Conservation (phyloP, 768 basidiomycete species). For the Trametes cingulata region DNA sequence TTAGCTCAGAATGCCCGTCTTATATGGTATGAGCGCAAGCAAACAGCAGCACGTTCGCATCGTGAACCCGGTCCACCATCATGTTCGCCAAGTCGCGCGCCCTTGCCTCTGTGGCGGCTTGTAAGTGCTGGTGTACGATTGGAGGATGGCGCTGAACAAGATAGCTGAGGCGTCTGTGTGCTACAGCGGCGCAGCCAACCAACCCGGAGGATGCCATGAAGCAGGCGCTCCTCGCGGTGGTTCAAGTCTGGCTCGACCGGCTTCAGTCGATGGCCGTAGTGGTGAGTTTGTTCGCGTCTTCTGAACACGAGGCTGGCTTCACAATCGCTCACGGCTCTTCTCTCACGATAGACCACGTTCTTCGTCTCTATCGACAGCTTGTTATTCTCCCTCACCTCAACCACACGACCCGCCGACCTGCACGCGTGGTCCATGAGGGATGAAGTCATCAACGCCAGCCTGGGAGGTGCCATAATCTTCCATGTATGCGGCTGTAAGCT, state of each 20-base stretch:
- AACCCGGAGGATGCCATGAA: constrained; percentile 14
- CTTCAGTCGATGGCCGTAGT: constrained; percentile 61
- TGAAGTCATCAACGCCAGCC: constrained; percentile 22
- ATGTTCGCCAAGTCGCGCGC: constrained; percentile 14
- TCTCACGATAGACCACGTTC: constrained; percentile 52
- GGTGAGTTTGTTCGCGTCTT: constrained; percentile 36
- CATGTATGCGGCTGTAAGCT: constrained; percentile 52
- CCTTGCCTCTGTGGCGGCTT: background rate
- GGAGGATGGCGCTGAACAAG: no score
- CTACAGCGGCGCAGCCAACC: background rate
- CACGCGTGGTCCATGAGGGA: constrained; percentile 19
- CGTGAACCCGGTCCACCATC: background rate
- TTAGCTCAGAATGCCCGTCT: background rate
- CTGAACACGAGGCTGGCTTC: background rate
- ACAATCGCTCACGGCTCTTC: background rate
- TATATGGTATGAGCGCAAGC: no score
- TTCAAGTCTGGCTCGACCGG: constrained; percentile 61
- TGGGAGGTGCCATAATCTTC: constrained; percentile 31
- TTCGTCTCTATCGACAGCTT: constrained; percentile 61
- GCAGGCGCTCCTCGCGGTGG: constrained; percentile 32
- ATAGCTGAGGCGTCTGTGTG: background rate
- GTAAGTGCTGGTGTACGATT: background rate
- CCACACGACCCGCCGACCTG: constrained; percentile 30
- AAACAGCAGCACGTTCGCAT: background rate
- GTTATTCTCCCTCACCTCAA: constrained; percentile 37